A percentile compares a stretch with the other conserved stretches of the same genome.
phyloP scores from a whole-genome alignment of 495 filamentous ascomycete genomes.

The Tirmania nivea region DNA sequence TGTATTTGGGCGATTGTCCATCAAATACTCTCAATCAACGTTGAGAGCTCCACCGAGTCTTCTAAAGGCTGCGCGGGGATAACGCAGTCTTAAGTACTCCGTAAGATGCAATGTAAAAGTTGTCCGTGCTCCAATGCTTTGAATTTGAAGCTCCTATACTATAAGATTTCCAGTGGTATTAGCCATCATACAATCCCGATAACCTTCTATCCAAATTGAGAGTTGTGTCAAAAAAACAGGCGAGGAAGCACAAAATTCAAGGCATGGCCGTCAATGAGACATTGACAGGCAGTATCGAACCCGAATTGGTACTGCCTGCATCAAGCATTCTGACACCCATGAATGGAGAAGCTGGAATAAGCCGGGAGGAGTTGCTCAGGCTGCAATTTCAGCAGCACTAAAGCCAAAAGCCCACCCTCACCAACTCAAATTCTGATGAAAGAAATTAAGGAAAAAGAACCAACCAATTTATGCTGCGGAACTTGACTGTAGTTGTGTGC shows the following conservation, averaged over 20 bases:
- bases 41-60: background rate
- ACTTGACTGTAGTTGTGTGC: no score
- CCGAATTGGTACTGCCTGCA: background rate
- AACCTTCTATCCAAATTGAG: background rate
- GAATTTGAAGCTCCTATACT: no score
- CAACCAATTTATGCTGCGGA: no score
- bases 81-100: background rate
- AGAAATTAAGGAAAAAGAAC: no score
- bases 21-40: background rate
- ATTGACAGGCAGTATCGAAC: background rate
- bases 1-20: background rate
- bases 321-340: background rate
- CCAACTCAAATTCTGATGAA: no score
- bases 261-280: background rate
- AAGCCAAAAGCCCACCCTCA: no score
- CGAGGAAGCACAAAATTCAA: background rate
- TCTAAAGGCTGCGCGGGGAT: background rate
- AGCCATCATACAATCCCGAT: background rate
- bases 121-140: no score
- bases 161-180: no score
- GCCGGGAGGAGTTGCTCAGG: no score
- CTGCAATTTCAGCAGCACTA: no score
- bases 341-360: no score
- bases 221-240: background rate
- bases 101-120: background rate